Evolutionary conservation across 208 protist genomes (phyloP).

Genomic region (Leishmania amazonensis): DNA sequence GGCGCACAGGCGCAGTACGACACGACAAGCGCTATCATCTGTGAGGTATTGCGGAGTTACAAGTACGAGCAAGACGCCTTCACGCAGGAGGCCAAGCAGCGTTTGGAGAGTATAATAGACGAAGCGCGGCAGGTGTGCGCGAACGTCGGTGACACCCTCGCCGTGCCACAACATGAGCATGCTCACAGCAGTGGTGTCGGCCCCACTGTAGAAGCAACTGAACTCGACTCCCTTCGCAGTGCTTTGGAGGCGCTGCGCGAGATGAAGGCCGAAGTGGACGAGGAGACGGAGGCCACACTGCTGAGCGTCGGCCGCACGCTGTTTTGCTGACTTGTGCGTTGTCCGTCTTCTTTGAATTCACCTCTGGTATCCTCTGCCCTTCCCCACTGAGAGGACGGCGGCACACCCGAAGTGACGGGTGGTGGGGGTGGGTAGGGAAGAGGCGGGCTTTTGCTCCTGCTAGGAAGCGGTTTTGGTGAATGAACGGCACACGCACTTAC

Average conservation of each 20-base stretch:
- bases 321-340: constrained; percentile 2
- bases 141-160: neutral
- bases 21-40: neutral
- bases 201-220: neutral
- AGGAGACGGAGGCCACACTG: constrained; percentile 9
- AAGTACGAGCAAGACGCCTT: neutral
- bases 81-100: neutral
- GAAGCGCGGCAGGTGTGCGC: neutral
- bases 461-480: neutral
- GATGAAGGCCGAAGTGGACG: constrained; percentile 10
- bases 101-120: neutral
- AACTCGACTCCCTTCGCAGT: neutral
- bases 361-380: neutral
- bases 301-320: constrained; percentile 14
- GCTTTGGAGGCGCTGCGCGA: constrained; percentile 10
- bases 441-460: neutral
- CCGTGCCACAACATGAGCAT: neutral
- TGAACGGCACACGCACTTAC: neutral
- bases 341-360: neutral
- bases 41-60: neutral
- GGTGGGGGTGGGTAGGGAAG: neutral
- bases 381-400: neutral
- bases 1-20: neutral
- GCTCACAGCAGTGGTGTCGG: neutral
- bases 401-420: neutral